Conservation (phyloP, 2,329 filamentous ascomycete genomes). For the Myriangium duriaei region DNA sequence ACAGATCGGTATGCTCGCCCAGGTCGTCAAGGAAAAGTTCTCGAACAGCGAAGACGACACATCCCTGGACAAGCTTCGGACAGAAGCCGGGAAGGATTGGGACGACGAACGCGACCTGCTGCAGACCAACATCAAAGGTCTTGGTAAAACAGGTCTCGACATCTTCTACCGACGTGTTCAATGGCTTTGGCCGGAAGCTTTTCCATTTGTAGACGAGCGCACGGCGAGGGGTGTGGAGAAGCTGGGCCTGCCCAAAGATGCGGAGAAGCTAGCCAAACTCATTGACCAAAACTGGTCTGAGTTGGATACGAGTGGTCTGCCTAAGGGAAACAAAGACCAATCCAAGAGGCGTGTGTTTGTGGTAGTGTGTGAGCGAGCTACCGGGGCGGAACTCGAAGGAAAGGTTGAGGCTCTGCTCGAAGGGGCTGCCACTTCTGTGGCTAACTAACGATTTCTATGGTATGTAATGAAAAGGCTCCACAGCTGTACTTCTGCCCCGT, state of each 20-base stretch:
- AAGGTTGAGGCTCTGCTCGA: slow-evolving; percentile 21
- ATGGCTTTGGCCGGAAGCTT: slow-evolving; percentile 27
- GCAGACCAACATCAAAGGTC: slow-evolving; percentile 27
- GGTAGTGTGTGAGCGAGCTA: slow-evolving; percentile 26
- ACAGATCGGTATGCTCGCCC: slow-evolving; percentile 25
- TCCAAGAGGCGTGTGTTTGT: slow-evolving; percentile 29
- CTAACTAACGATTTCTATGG: too few relatives aligned
- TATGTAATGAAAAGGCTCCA: too few relatives aligned
- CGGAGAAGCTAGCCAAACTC: slow-evolving; percentile 22
- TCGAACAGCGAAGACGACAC: slow-evolving; percentile 21
- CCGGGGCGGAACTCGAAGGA: slow-evolving; percentile 27
- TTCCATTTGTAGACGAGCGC: slow-evolving; percentile 28
- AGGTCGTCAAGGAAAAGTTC: slow-evolving; percentile 23
- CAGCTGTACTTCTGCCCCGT: too few relatives aligned
- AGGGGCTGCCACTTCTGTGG: slow-evolving; percentile 15
- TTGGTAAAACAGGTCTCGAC: slow-evolving; percentile 29
- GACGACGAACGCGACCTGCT: slow-evolving; percentile 21
- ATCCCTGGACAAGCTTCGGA: slow-evolving; percentile 21
- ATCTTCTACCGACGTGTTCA: slow-evolving; percentile 32
- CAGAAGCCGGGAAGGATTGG: slow-evolving; percentile 20
- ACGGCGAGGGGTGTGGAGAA: slow-evolving; percentile 23
- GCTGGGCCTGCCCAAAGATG: slow-evolving; percentile 25
- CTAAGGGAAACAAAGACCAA: slow-evolving; percentile 22
- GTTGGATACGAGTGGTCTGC: slow-evolving; percentile 18
- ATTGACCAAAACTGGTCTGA: slow-evolving; percentile 26